Evolutionary conservation across 2,329 filamentous ascomycete species (phyloP).

Genomic region (Thermochaetoides dissita): DNA sequence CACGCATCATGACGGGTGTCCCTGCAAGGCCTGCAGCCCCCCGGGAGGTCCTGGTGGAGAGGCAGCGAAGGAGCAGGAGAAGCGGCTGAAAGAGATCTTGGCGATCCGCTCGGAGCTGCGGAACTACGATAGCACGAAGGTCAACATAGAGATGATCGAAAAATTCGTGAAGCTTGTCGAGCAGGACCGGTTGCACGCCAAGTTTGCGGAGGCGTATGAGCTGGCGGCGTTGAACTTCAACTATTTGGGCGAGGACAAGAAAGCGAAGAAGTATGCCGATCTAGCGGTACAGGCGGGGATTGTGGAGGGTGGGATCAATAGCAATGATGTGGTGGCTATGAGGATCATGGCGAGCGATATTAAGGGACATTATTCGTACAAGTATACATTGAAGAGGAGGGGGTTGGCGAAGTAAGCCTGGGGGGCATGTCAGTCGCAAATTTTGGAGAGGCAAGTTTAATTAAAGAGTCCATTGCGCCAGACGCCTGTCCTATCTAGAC

Average conservation of each 20-base stretch:
- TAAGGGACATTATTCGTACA: conserved; percentile 19
- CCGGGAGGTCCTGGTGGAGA: neutral
- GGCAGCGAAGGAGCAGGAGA: conserved; percentile 16
- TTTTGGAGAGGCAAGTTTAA: no score
- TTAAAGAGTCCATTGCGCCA: no score
- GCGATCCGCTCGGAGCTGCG: conserved; percentile 17
- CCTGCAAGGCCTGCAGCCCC: conserved; percentile 22
- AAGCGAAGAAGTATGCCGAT: conserved; percentile 22
- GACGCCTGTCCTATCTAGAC: no score
- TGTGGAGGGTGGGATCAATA: conserved; percentile 24
- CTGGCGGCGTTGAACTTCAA: conserved; percentile 27
- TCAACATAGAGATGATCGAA: conserved; percentile 19
- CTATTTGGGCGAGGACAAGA: conserved; percentile 20
- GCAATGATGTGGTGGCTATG: conserved; percentile 23
- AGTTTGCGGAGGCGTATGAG: conserved; percentile 26
- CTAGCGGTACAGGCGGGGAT: conserved; percentile 22
- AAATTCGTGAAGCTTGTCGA: conserved; percentile 21
- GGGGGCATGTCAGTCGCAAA: neutral
- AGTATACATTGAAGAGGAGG: conserved; percentile 12
- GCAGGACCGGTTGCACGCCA: conserved; percentile 23
- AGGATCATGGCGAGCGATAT: conserved; percentile 21
- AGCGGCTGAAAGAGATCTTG: conserved; percentile 17
- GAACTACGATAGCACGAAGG: conserved; percentile 14
- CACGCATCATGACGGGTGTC: conserved; percentile 20
- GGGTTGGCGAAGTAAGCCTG: conserved; percentile 1